Evolutionary conservation across 2,329 filamentous ascomycete species (phyloP).

Genomic region (Fusarium nematophilum): DNA sequence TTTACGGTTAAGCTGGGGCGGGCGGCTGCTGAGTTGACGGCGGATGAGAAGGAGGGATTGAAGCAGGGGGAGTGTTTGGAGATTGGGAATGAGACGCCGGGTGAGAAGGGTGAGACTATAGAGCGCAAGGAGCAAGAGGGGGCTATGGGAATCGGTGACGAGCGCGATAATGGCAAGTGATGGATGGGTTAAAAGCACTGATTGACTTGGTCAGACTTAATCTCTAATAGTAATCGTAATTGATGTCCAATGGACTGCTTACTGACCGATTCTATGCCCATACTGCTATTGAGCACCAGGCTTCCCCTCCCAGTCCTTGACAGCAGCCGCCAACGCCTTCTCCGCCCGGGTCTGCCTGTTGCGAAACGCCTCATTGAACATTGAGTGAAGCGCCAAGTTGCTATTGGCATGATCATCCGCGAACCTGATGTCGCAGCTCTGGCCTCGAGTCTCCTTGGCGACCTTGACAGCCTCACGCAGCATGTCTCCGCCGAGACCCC

Average conservation of each 20-base stretch:
- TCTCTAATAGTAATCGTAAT: too few species aligned
- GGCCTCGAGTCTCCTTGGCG: slow-evolving; percentile 72
- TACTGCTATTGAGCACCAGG: slow-evolving; percentile 6
- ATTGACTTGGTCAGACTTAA: neutral
- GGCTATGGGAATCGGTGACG: too few species aligned
- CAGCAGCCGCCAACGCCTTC: slow-evolving; percentile 53
- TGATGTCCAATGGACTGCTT: neutral
- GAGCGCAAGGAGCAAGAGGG: too few species aligned
- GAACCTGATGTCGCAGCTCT: slow-evolving; percentile 72
- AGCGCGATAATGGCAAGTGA: neutral
- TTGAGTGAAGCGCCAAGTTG: slow-evolving; percentile 64
- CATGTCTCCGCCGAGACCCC: slow-evolving; percentile 77
- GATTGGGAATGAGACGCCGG: neutral
- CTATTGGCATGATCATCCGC: slow-evolving; percentile 82
- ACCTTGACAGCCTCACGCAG: slow-evolving; percentile 76
- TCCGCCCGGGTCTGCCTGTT: slow-evolving; percentile 65
- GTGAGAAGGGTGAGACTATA: too few species aligned
- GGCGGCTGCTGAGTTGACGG: slow-evolving; percentile 66
- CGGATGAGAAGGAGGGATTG: slow-evolving; percentile 61
- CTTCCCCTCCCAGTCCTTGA: slow-evolving; percentile 35
- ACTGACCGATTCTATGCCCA: neutral
- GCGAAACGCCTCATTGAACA: slow-evolving; percentile 70
- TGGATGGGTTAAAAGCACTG: neutral
- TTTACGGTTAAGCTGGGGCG: slow-evolving; percentile 66
- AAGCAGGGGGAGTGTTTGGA: slow-evolving; percentile 14